Evolutionary conservation across 805 yeast genomes (phyloP).

Genomic region (Hagleromyces aurorensis): DNA sequence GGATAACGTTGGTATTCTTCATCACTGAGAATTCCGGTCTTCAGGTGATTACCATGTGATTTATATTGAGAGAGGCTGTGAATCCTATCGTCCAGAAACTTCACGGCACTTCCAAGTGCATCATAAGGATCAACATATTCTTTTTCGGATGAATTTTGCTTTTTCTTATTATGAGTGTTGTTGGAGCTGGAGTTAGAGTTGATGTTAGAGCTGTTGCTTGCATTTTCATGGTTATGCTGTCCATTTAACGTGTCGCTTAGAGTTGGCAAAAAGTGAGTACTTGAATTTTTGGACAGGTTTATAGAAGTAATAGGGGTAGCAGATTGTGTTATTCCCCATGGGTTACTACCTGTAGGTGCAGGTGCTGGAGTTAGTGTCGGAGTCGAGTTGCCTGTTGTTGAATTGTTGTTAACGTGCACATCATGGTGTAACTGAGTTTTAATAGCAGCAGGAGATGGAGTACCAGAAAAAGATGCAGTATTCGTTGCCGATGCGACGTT

Average conservation of each 20-base stretch:
- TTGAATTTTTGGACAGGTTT: slow-evolving; percentile 18
- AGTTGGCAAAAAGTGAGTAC: slow-evolving; percentile 25
- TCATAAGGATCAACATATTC: slow-evolving; percentile 39
- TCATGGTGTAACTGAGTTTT: slow-evolving; percentile 25
- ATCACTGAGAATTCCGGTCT: slow-evolving; percentile 26
- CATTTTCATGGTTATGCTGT: slow-evolving; percentile 2
- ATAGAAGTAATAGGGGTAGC: slow-evolving; percentile 23
- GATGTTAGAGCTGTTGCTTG: slow-evolving; percentile 2
- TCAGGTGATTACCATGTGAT: slow-evolving; percentile 33
- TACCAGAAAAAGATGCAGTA: slow-evolving; percentile 11
- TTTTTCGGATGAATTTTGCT: slow-evolving; percentile 30
- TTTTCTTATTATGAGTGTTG: slow-evolving; percentile 29
- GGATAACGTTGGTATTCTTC: slow-evolving; percentile 30
- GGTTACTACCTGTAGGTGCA: slow-evolving; percentile 27
- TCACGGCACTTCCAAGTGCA: slow-evolving; percentile 38
- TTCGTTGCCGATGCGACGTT: slow-evolving; percentile 8
- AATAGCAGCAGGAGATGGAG: slow-evolving; percentile 27
- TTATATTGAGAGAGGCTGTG: slow-evolving; percentile 34
- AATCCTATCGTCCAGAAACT: slow-evolving; percentile 42
- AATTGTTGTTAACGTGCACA: slow-evolving; percentile 7
- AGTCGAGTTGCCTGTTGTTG: slow-evolving; percentile 15
- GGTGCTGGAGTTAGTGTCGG: slow-evolving; percentile 30
- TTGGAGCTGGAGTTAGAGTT: slow-evolving; percentile 13
- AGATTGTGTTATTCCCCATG: slow-evolving; percentile 30
- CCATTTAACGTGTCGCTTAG: slow-evolving; percentile 17